These are phyloP conservation scores for Tricladium varicosporioides DNA, from an alignment of 2,329 filamentous ascomycete species.

Conservation along the genomic window DNA sequence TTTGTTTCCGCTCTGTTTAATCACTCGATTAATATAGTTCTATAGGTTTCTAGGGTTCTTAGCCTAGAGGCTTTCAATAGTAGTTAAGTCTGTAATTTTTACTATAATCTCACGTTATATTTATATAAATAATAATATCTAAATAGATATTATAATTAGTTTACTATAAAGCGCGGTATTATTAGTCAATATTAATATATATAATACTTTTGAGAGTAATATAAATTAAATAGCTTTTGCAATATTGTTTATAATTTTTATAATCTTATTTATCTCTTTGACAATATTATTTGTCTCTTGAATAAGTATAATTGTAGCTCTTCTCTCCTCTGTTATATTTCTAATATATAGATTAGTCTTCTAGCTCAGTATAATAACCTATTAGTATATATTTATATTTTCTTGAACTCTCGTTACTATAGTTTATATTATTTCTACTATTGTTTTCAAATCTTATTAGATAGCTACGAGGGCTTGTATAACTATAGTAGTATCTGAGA, in stretches of 20 bases:
- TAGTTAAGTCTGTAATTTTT: slow-evolving; percentile 13
- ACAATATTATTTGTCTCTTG: too few species aligned
- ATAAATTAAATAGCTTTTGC: not conserved
- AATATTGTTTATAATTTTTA: slow-evolving; percentile 6
- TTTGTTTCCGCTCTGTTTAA: slow-evolving; percentile 25
- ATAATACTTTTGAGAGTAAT: not conserved
- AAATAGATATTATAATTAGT: slow-evolving; percentile 13
- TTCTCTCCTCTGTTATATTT: too few species aligned
- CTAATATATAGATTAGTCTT: too few species aligned
- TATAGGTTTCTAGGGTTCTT: slow-evolving; percentile 13
- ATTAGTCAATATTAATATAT: not conserved
- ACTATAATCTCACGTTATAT: slow-evolving; percentile 17
- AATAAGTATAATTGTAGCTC: too few species aligned
- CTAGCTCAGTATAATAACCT: not conserved
- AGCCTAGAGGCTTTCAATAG: slow-evolving; percentile 15
- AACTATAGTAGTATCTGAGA: too few species aligned
- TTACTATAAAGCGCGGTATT: slow-evolving; percentile 9
- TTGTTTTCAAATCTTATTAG: not conserved
- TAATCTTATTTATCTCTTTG: slow-evolving; percentile 5
- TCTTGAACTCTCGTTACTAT: slow-evolving; percentile 9
- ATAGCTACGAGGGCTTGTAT: not conserved
- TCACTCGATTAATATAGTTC: slow-evolving; percentile 19
- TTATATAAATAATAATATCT: slow-evolving; percentile 9
- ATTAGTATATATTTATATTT: slow-evolving; percentile 4
- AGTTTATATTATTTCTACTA: slow-evolving; percentile 4